Percentiles rank a stretch among this genome's conserved stretches.
Evolutionary conservation across 768 basidiomycete genomes (phyloP).

Genomic region (Amanita molliuscula): DNA sequence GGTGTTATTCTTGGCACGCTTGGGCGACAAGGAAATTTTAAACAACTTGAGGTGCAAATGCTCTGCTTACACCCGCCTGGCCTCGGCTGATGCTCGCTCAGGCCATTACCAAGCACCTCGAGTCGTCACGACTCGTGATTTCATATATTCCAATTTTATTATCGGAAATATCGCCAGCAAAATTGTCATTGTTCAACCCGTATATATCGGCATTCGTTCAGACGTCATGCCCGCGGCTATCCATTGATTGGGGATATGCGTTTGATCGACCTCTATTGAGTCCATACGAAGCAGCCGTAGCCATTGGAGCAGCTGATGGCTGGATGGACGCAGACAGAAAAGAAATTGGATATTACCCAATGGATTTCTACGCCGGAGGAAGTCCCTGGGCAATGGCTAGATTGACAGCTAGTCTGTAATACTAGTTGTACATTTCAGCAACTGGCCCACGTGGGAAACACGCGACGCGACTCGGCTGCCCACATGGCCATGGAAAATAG

Average conservation of each 20-base stretch:
- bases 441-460: background rate
- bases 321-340: slow-evolving; percentile 43
- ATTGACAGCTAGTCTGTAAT: slow-evolving; percentile 27
- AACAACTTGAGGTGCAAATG: slow-evolving; percentile 60
- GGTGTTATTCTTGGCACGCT: slow-evolving; percentile 91
- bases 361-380: slow-evolving; percentile 91
- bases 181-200: slow-evolving; percentile 73
- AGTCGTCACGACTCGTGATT: slow-evolving; percentile 40
- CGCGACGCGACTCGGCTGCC: background rate
- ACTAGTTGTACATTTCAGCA: background rate
- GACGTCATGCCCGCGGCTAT: slow-evolving; percentile 92
- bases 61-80: background rate
- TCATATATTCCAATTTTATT: slow-evolving; percentile 87
- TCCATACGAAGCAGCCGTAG: slow-evolving; percentile 90
- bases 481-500: background rate
- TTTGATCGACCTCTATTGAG: slow-evolving; percentile 83
- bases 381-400: slow-evolving; percentile 70
- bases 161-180: slow-evolving; percentile 94
- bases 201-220: slow-evolving; percentile 88
- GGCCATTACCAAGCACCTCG: slow-evolving; percentile 69
- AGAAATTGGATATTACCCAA: slow-evolving; percentile 60
- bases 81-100: slow-evolving; percentile 14
- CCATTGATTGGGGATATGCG: slow-evolving; percentile 98
- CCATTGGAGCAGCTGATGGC: slow-evolving; percentile 53
- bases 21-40: slow-evolving; percentile 88